These are phyloP conservation scores for Karstenula rhodostoma DNA, from an alignment of 2,329 filamentous ascomycete species.

Conservation along the genomic window DNA sequence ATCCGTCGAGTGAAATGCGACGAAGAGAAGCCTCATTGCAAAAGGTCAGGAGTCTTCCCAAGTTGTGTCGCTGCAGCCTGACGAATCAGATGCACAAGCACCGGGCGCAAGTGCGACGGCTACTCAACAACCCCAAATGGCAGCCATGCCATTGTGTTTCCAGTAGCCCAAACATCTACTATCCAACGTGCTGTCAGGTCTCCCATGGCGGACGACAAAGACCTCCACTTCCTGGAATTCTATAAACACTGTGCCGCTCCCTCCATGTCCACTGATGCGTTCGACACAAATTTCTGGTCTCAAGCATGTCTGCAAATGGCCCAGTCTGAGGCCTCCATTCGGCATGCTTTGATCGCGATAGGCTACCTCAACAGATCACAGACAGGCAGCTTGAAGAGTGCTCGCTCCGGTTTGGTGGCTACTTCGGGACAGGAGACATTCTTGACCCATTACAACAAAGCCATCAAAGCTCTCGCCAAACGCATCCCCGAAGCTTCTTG, in stretches of 20 bases:
- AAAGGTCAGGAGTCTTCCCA: slow-evolving; percentile 21
- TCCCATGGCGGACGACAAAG: slow-evolving; percentile 1
- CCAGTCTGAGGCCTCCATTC: slow-evolving; percentile 51
- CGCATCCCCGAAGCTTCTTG: slow-evolving; percentile 41
- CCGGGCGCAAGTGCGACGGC: slow-evolving; percentile 42
- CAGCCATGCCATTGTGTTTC: slow-evolving; percentile 12
- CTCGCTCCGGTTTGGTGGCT: slow-evolving; percentile 20
- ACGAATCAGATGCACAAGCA: slow-evolving; percentile 34
- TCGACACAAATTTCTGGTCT: slow-evolving; percentile 52
- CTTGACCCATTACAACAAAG: slow-evolving; percentile 53
- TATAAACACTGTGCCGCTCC: slow-evolving; percentile 52
- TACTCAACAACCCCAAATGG: slow-evolving; percentile 25
- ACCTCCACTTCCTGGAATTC: slow-evolving; percentile 45
- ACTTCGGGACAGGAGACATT: slow-evolving; percentile 32
- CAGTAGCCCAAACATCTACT: not conserved
- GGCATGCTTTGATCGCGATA: slow-evolving; percentile 55
- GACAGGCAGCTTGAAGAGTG: slow-evolving; percentile 31
- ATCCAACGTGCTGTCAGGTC: slow-evolving; percentile 5
- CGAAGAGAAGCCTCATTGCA: slow-evolving; percentile 31
- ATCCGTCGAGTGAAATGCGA: slow-evolving; percentile 36
- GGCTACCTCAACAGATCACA: slow-evolving; percentile 44
- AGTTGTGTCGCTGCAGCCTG: not conserved
- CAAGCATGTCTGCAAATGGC: slow-evolving; percentile 53
- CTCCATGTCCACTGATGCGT: slow-evolving; percentile 44
- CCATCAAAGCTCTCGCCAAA: slow-evolving; percentile 47